These are phyloP conservation scores for Ceratocystis ficicola DNA, from an alignment of 2,329 filamentous ascomycete species.

Conservation along the genomic window DNA sequence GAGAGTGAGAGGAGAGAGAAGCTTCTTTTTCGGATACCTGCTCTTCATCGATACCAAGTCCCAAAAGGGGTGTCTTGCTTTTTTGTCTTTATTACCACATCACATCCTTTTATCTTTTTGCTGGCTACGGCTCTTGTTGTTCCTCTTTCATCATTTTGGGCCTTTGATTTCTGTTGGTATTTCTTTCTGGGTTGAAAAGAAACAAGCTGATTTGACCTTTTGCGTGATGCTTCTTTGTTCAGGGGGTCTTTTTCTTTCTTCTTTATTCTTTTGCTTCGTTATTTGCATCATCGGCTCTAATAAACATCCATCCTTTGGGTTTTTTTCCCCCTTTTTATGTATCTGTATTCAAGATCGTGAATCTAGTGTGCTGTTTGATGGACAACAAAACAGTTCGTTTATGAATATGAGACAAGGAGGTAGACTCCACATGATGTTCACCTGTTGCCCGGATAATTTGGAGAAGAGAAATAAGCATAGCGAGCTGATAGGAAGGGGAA, in stretches of 20 bases:
- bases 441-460: conserved; percentile 10
- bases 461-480: background rate
- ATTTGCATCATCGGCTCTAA: background rate
- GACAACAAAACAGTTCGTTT: background rate
- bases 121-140: conserved; percentile 11
- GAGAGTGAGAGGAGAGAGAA: background rate
- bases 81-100: background rate
- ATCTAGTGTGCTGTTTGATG: background rate
- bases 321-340: background rate
- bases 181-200: background rate
- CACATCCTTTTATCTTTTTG: conserved; percentile 2
- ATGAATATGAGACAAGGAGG: background rate
- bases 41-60: conserved; percentile 6
- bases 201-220: background rate
- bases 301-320: background rate
- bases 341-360: background rate
- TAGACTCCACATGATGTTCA: conserved; percentile 6
- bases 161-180: background rate
- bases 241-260: background rate
- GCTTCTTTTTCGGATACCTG: background rate
- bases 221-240: background rate
- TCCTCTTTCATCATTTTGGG: conserved; percentile 13
- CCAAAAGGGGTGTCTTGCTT: background rate
- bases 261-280: background rate
- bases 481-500: background rate